A percentile compares a stretch with the other conserved stretches of the same genome.
These are phyloP conservation scores for Dothideomycetidae sp. DNA, from an alignment of 2,329 filamentous ascomycete genomes.

Conservation along the genomic window DNA sequence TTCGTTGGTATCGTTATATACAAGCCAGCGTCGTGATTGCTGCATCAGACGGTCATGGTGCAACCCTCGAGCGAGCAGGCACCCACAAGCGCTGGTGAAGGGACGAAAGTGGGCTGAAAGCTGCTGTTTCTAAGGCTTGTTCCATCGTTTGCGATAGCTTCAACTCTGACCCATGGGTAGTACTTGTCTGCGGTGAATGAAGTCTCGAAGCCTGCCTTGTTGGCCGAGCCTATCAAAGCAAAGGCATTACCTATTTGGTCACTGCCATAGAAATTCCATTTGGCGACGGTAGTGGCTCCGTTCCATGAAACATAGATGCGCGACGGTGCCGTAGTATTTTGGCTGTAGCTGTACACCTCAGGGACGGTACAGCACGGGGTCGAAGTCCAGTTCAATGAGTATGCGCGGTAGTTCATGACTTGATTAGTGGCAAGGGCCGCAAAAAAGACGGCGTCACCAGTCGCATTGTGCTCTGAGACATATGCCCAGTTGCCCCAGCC, in stretches of 20 bases:
- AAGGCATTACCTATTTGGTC: conserved; percentile 12
- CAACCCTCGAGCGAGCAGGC: background rate
- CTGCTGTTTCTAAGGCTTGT: background rate
- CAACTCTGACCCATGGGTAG: conserved; percentile 14
- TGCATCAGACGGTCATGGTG: background rate
- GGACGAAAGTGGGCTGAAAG: background rate
- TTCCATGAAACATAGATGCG: conserved; percentile 38
- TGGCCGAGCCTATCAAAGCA: conserved; percentile 9
- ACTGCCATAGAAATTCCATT: conserved; percentile 33
- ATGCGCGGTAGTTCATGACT: conserved; percentile 35
- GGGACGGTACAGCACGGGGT: conserved; percentile 31
- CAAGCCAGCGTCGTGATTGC: no score
- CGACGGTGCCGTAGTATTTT: conserved; percentile 14
- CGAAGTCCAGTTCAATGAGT: conserved; percentile 26
- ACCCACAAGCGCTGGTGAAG: background rate
- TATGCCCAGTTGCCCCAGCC: conserved; percentile 35
- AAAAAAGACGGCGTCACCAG: conserved; percentile 36
- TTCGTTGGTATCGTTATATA: no score
- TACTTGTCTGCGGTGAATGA: conserved; percentile 12
- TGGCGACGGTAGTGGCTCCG: conserved; percentile 29
- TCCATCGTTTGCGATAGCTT: conserved; percentile 12
- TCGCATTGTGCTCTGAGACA: conserved; percentile 25
- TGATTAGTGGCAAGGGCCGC: conserved; percentile 23
- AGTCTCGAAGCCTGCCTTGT: conserved; percentile 16
- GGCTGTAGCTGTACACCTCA: conserved; percentile 21